Evolutionary conservation across 2,329 filamentous ascomycete species (phyloP), one percentile per base, ranked within the genome.

Genomic region (Fusarium sp.): DNA sequence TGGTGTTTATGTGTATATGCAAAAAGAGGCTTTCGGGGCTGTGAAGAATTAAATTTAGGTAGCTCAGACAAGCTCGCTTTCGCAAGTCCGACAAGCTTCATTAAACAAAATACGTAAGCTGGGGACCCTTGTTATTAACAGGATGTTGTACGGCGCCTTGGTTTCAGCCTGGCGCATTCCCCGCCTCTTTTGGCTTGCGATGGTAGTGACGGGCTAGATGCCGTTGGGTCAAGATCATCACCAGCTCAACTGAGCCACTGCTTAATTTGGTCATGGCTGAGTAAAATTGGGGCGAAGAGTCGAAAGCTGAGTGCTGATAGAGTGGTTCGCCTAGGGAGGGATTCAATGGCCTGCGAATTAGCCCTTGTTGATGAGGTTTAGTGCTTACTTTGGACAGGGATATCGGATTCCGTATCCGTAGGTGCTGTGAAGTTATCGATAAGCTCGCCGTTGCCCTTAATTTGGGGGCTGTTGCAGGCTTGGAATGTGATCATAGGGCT

Each of bases 311-410:
- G 38, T 28, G 15, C 40, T 42, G 33, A 17, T 26, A 44, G 22
- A 26, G 39, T 18, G 50, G 15, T 20, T 24, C 40, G 40, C 5
- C 6, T 44, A 15, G 13, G 15, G 49, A 38, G 22, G 38, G 31
- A 40, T 52, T 44, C 3, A 22, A 39, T 14, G 14, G 14, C 34
- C 20, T 38, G 33, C 26, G 11, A 56, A 39, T 33, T 38, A 58
- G 14, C 24, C 36, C 45, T 38, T 33, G 17, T 9, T 28, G 13
- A 17, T 51, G 15, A 26, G 45, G 58, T 7, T 39, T 65, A 65
- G 62, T 46, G 62, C 62, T 65, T 58, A 65, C 52, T 31, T 5
- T 31, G 13, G 36, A 34, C 49, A 63, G 42, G 38, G 60, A 17
- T 20, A 36, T 11, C 26, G 40, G 42, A 48, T 36, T 26, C 7